Conservation (phyloP, 2,329 filamentous ascomycete species). For the Xylaria sp. region DNA sequence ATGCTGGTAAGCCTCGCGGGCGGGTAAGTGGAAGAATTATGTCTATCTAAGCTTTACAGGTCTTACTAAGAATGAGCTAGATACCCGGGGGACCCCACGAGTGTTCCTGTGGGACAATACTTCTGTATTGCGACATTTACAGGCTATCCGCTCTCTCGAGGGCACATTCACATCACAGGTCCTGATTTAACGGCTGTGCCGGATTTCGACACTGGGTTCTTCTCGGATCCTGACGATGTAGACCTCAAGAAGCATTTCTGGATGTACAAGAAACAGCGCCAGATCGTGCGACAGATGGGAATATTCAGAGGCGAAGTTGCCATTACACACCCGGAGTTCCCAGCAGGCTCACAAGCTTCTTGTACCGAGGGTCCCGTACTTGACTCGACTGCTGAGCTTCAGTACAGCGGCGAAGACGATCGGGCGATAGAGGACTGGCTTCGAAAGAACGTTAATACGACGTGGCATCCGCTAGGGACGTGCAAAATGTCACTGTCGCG, state of each 20-base stretch:
- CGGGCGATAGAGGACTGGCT: conserved; percentile 55
- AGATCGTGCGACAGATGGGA: conserved; percentile 66
- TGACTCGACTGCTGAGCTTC: conserved; percentile 48
- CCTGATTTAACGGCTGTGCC: conserved; percentile 14
- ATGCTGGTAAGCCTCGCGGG: conserved; percentile 4
- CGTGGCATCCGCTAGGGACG: conserved; percentile 50
- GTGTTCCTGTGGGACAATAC: conserved; percentile 59
- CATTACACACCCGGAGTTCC: conserved; percentile 57
- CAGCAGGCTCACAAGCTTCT: conserved; percentile 53
- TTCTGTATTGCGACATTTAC: conserved; percentile 64
- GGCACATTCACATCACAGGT: conserved; percentile 68
- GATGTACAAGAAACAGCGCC: conserved; percentile 72
- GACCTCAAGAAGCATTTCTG: conserved; percentile 69
- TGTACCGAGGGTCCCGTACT: conserved; percentile 45
- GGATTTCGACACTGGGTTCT: conserved; percentile 25
- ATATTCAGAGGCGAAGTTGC: conserved; percentile 60
- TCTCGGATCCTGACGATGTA: conserved; percentile 57
- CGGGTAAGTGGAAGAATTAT: neutral
- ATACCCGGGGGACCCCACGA: neutral
- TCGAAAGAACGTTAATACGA: conserved; percentile 50
- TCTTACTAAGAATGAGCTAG: neutral
- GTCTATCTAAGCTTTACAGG: too few relatives aligned
- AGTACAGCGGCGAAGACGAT: conserved; percentile 60
- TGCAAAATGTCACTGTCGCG: conserved; percentile 51
- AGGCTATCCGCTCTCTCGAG: conserved; percentile 70